These are phyloP conservation scores for Yarrowia bubula DNA, from an alignment of 805 yeast species.

Conservation along the genomic window DNA sequence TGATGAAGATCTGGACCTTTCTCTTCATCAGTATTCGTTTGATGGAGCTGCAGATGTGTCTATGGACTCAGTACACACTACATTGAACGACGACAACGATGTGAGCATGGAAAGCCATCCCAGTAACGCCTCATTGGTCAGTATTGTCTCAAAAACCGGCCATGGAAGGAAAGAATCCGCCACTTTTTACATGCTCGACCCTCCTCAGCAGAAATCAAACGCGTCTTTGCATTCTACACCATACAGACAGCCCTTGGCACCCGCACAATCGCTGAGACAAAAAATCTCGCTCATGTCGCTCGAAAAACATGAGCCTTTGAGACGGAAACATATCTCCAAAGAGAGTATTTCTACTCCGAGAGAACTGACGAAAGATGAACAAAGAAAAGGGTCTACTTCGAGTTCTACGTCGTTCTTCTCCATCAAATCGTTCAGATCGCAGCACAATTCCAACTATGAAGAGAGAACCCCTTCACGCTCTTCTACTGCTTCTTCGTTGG, in stretches of 20 bases:
- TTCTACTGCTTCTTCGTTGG: constrained; percentile 26
- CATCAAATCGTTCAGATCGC: constrained; percentile 21
- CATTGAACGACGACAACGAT: not conserved
- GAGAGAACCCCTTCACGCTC: constrained; percentile 21
- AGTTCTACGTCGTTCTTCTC: constrained; percentile 21
- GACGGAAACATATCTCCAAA: constrained; percentile 16
- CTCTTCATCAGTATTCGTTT: not conserved
- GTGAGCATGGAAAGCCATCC: not conserved
- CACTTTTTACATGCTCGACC: constrained; percentile 25
- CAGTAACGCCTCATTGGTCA: constrained; percentile 1
- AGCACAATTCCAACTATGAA: not conserved
- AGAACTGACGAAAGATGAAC: not conserved
- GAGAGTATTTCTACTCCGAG: constrained; percentile 16
- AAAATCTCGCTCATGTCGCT: constrained; percentile 20
- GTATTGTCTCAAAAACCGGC: not conserved
- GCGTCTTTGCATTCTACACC: not conserved
- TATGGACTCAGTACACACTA: not conserved
- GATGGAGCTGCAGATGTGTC: constrained; percentile 1
- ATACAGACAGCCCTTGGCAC: not conserved
- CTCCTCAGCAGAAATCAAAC: not conserved
- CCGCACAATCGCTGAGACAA: constrained; percentile 7
- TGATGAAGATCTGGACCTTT: constrained; percentile 9
- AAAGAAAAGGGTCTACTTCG: constrained; percentile 19
- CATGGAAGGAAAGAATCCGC: constrained; percentile 9
- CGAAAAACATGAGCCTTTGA: constrained; percentile 17